Evolutionary conservation across 2,329 filamentous ascomycete species (phyloP).

Genomic region (Orbilia oligospora): DNA sequence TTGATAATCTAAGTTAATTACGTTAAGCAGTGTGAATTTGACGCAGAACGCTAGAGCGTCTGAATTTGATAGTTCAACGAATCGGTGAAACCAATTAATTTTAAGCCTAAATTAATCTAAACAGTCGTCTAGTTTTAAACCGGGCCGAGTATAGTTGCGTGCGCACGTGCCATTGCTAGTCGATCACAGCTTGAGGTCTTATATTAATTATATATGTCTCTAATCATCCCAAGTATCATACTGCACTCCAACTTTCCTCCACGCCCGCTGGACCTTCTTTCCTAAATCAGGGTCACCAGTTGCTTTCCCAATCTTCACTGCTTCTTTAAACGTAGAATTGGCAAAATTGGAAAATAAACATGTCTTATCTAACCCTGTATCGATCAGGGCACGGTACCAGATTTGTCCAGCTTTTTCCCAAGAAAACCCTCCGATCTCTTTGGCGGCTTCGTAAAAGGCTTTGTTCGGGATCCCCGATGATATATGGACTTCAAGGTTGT

Average conservation of each 20-base stretch:
- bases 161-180: too few relatives aligned
- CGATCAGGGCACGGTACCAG: not conserved
- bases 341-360: conserved; percentile 3
- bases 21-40: too few relatives aligned
- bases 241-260: not conserved
- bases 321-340: not conserved
- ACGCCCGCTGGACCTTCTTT: conserved; percentile 2
- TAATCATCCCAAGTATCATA: not conserved
- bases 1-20: too few relatives aligned
- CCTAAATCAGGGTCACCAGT: not conserved
- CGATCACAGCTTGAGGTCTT: not conserved
- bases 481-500: not conserved
- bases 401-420: conserved; percentile 10
- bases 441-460: conserved; percentile 5
- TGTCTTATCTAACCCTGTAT: not conserved
- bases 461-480: conserved; percentile 1
- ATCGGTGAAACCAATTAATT: too few relatives aligned
- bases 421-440: not conserved
- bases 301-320: not conserved
- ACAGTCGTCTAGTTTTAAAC: too few relatives aligned
- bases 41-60: too few relatives aligned
- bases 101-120: too few relatives aligned
- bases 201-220: too few relatives aligned
- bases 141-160: too few relatives aligned
- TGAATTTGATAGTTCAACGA: too few relatives aligned